A percentile compares a stretch with the other conserved stretches of the same genome.
These are phyloP conservation scores for Xylaria longipes DNA, from an alignment of 495 filamentous ascomycete species.

Conservation along the genomic window DNA sequence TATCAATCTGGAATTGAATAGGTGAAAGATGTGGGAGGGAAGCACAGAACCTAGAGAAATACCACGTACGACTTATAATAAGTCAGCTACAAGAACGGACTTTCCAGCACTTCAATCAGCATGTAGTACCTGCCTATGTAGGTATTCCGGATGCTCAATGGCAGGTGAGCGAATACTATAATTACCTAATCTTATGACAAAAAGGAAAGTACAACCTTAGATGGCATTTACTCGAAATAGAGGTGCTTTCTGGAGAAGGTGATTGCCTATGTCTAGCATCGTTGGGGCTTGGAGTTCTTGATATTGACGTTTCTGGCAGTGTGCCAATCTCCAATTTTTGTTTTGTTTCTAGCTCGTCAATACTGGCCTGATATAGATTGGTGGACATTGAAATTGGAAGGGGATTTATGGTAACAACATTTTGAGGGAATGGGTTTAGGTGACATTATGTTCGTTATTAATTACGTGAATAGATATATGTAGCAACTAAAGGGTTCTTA, in stretches of 20 bases:
- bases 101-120: not conserved
- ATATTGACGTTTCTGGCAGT: no score
- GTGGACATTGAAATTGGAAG: not conserved
- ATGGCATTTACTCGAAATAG: not conserved
- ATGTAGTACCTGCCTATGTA: not conserved
- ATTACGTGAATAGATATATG: slow-evolving; percentile 6
- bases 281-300: not conserved
- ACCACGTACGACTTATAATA: not conserved
- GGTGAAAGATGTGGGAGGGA: slow-evolving; percentile 5
- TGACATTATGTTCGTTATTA: slow-evolving; percentile 17
- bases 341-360: no score
- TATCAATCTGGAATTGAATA: slow-evolving; percentile 23
- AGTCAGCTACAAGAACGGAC: not conserved
- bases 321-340: no score
- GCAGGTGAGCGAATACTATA: not conserved
- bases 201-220: not conserved
- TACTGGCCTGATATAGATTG: not conserved
- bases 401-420: not conserved
- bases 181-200: not conserved
- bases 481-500: not conserved
- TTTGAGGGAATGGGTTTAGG: not conserved
- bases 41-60: not conserved
- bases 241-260: not conserved
- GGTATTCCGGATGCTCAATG: not conserved
- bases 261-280: not conserved